Evolutionary conservation across 495 filamentous ascomycete genomes (phyloP), one percentile per base, ranked within the genome.

Genomic region (Friedmanniomyces endolithicus): DNA sequence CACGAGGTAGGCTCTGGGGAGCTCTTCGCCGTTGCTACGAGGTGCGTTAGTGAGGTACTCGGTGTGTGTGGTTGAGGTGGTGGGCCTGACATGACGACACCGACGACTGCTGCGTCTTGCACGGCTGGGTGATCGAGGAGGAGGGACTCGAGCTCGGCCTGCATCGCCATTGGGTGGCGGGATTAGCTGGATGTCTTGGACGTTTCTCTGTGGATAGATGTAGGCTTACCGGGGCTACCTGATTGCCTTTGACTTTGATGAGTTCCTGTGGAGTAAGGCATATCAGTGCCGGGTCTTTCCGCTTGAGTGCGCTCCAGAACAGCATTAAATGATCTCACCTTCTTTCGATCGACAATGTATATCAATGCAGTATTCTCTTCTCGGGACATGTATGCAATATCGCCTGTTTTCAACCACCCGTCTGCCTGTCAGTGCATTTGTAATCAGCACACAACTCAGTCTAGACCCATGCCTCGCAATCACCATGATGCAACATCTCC

Each of bases 241-340:
- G 69, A 35, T 85, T 72, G 49, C 85, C 89, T 86, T 68, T 68
- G 24, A 71, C 69, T 51, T 69, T 71, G 55, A 71, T 70, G 34
- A 71, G 58, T 35, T 71, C 69, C 65, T 67, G 48, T n/a, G 6
- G 12, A 6, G 29, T 22, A 12, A 19, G 1, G 19, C 2, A 14
- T 12, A 41, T 47, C 24, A 55, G 33, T 43, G 41, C 22, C 45
- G 11, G 46, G 12, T 29, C n/a, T n/a, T n/a, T n/a, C n/a, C n/a
- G n/a, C n/a, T n/a, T n/a, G n/a, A n/a, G n/a, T n/a, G n/a, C n/a
- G n/a, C n/a, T 17, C 11, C 50, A 25, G 9, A 23, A 22, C 14
- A 31, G 23, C 48, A 11, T 31, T 48, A 37, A 31, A 29, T 9
- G 22, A 14, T 50, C 63, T 34, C 45, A 62, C 67, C 65, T 72